These are phyloP conservation scores for Lotmaria passim DNA, from an alignment of 208 protist genomes.

Conservation along the genomic window DNA sequence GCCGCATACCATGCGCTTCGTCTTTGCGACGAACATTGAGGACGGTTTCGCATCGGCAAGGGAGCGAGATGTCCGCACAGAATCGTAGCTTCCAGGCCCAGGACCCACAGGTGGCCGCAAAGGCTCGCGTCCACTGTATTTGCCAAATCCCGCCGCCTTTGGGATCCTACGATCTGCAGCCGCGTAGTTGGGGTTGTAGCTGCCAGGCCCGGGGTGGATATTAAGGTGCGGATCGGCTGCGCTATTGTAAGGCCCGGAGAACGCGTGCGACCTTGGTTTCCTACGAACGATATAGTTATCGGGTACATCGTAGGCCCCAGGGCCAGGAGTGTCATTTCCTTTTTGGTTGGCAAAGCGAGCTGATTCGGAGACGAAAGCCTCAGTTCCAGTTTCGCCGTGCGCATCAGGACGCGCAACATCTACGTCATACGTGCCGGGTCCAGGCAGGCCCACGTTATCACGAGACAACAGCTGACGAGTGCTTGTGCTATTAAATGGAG, in stretches of 20 bases:
- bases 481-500: slow-evolving; percentile 80
- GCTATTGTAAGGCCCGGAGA: slow-evolving; percentile 23
- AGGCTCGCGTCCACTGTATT: slow-evolving; percentile 56
- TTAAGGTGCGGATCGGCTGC: background rate
- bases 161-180: slow-evolving; percentile 47
- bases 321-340: slow-evolving; percentile 53
- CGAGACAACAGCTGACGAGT: slow-evolving; percentile 40
- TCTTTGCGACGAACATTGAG: slow-evolving; percentile 84
- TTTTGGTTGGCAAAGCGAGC: slow-evolving; percentile 49
- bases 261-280: slow-evolving; percentile 36
- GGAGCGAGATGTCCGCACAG: slow-evolving; percentile 17
- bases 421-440: slow-evolving; percentile 67
- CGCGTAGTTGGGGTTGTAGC: slow-evolving; percentile 61
- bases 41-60: slow-evolving; percentile 70
- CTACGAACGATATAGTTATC: slow-evolving; percentile 38
- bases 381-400: slow-evolving; percentile 39
- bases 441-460: slow-evolving; percentile 49
- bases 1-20: slow-evolving; percentile 34
- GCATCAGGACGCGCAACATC: background rate
- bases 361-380: slow-evolving; percentile 73
- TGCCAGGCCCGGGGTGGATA: slow-evolving; percentile 43
- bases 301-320: slow-evolving; percentile 62
- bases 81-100: slow-evolving; percentile 81
- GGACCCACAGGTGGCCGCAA: slow-evolving; percentile 38
- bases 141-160: slow-evolving; percentile 55